These are phyloP conservation scores for Rutstroemia sp. DNA, from an alignment of 2,329 filamentous ascomycete species.

Conservation along the genomic window DNA sequence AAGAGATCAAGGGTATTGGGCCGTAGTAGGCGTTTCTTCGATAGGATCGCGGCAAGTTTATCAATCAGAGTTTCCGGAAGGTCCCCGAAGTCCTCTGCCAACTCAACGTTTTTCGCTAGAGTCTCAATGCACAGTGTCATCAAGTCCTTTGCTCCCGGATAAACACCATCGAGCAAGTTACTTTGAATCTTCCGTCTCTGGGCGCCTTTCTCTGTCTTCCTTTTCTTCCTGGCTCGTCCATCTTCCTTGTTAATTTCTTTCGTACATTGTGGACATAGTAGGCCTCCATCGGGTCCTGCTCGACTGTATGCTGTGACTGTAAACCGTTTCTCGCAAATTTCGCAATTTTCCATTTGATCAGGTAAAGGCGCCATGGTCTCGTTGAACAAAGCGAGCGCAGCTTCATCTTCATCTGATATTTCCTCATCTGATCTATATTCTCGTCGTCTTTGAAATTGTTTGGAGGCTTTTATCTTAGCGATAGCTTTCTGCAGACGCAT, in stretches of 20 bases:
- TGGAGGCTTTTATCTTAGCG: constrained; percentile 56
- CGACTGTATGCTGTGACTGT: constrained; percentile 88
- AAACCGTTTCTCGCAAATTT: constrained; percentile 77
- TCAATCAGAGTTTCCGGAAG: constrained; percentile 49
- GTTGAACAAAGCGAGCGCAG: constrained; percentile 42
- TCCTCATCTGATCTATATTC: constrained; percentile 37
- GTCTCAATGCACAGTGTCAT: constrained; percentile 57
- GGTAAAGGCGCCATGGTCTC: constrained; percentile 33
- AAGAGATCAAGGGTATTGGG: constrained; percentile 50
- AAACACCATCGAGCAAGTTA: constrained; percentile 71
- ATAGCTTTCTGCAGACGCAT: constrained; percentile 38
- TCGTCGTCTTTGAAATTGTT: constrained; percentile 44
- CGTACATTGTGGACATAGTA: constrained; percentile 79
- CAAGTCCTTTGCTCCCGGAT: constrained; percentile 59
- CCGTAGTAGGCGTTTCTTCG: constrained; percentile 51
- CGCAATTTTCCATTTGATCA: constrained; percentile 85
- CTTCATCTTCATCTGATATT: constrained; percentile 39
- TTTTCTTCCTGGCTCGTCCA: constrained; percentile 49
- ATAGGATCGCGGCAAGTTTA: constrained; percentile 51
- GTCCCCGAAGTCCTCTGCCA: constrained; percentile 55
- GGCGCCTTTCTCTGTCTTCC: constrained; percentile 43
- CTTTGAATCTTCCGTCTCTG: constrained; percentile 73
- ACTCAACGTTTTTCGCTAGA: constrained; percentile 52
- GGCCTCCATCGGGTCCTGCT: constrained; percentile 70
- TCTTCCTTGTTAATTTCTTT: constrained; percentile 63